Conservation (phyloP, 495 filamentous ascomycete species). For the Aspergillus biplanus region DNA sequence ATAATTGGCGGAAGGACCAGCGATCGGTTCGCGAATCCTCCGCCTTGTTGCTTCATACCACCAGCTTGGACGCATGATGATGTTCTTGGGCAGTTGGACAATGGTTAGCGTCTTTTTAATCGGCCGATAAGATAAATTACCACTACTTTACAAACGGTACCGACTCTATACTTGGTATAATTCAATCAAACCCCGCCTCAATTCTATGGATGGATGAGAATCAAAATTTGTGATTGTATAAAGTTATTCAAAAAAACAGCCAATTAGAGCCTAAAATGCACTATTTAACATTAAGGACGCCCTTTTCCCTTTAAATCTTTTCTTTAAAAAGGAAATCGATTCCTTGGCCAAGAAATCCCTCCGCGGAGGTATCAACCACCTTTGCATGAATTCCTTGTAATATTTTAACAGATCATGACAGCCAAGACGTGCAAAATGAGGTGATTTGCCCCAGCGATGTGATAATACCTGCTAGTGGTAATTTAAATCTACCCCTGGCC, state of each 20-base stretch:
- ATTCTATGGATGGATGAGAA: too few species aligned
- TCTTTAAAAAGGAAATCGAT: not conserved
- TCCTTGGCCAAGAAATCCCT: not conserved
- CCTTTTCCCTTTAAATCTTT: too few species aligned
- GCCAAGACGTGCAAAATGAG: slow-evolving; percentile 2
- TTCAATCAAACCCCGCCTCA: too few species aligned
- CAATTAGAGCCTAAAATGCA: not conserved
- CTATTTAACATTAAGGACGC: too few species aligned
- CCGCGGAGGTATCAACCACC: not conserved
- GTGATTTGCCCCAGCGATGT: slow-evolving; percentile 8
- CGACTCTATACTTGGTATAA: not conserved
- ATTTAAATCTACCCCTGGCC: not conserved
- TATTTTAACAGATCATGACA: not conserved
- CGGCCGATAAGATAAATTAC: slow-evolving; percentile 14
- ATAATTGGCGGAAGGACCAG: too few species aligned
- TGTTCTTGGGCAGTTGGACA: not conserved
- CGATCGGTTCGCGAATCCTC: too few species aligned
- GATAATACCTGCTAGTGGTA: slow-evolving; percentile 12
- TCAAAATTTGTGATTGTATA: not conserved
- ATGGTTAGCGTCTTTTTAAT: not conserved
- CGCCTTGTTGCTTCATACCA: too few species aligned
- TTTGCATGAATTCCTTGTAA: not conserved
- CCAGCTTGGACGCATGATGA: too few species aligned
- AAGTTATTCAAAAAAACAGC: not conserved
- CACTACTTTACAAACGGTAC: not conserved